phyloP scores from a whole-genome alignment of 768 basidiomycete species.

The Tricholoma hemisulphureum region DNA sequence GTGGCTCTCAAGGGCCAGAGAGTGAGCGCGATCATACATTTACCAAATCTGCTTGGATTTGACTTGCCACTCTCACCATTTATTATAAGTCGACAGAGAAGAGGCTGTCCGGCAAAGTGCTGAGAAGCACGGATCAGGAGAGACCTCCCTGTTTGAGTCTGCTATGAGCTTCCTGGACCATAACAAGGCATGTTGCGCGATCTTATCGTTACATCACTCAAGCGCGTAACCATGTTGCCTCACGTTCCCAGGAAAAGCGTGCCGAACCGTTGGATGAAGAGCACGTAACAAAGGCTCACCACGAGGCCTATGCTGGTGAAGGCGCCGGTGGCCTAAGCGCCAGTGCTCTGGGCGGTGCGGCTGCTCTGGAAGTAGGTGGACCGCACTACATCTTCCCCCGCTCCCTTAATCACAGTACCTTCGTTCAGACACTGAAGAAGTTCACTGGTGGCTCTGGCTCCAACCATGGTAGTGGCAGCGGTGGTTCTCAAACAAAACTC shows the following conservation, averaged over 20 bases:
- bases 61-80: neutral
- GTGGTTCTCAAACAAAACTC: constrained; percentile 57
- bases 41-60: neutral
- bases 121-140: constrained; percentile 52
- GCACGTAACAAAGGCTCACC: constrained; percentile 57
- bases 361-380: constrained; percentile 62
- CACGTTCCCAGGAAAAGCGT: constrained; percentile 44
- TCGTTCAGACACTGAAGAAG: constrained; percentile 54
- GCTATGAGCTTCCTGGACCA: constrained; percentile 52
- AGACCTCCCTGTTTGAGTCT: constrained; percentile 52
- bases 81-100: constrained; percentile 56
- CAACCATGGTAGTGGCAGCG: constrained; percentile 37
- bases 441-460: constrained; percentile 55
- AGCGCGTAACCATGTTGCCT: neutral
- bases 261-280: constrained; percentile 66
- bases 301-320: constrained; percentile 56
- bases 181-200: constrained; percentile 43
- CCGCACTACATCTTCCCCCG: neutral
- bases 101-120: constrained; percentile 57
- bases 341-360: constrained; percentile 68
- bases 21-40: constrained; percentile 23
- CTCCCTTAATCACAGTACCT: neutral
- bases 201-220: neutral
- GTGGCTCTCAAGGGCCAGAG: constrained; percentile 21
- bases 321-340: constrained; percentile 56